Evolutionary conservation across 352 stramenopile species (phyloP).

Genomic region (Phytophthora nicotianae): DNA sequence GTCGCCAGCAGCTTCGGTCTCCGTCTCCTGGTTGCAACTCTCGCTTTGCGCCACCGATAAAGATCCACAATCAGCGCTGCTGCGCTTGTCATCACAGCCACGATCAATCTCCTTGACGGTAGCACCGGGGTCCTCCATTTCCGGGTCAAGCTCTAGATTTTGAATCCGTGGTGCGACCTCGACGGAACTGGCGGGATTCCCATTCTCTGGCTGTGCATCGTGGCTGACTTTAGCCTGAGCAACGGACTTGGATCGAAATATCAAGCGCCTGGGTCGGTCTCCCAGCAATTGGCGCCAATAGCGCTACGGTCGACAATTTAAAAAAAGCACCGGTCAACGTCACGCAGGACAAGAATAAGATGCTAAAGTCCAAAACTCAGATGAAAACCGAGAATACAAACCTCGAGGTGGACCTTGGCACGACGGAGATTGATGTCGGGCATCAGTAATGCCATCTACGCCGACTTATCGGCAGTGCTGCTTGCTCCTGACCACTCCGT

Average conservation of each 20-base stretch:
- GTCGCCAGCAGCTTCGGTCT: slow-evolving; percentile 8
- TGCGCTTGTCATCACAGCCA: not conserved
- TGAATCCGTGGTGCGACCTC: slow-evolving; percentile 17
- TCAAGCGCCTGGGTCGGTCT: slow-evolving; percentile 16
- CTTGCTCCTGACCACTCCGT: slow-evolving; percentile 4
- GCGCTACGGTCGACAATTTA: slow-evolving; percentile 29
- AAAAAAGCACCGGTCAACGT: not conserved
- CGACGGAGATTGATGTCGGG: slow-evolving; percentile 73
- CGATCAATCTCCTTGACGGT: slow-evolving; percentile 1
- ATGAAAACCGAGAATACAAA: slow-evolving; percentile 24
- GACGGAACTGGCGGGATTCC: slow-evolving; percentile 7
- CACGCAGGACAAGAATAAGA: slow-evolving; percentile 9
- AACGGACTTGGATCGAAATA: slow-evolving; percentile 35
- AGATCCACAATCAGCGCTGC: slow-evolving; percentile 18
- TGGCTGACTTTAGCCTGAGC: slow-evolving; percentile 14
- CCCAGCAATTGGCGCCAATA: slow-evolving; percentile 50
- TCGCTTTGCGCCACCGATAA: slow-evolving; percentile 6
- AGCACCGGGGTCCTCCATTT: slow-evolving; percentile 13
- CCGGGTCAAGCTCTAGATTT: slow-evolving; percentile 29
- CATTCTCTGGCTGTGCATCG: slow-evolving; percentile 11
- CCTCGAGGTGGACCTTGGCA: slow-evolving; percentile 60
- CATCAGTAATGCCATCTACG: slow-evolving; percentile 63
- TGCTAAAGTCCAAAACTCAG: not conserved
- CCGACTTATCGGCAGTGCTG: slow-evolving; percentile 16
- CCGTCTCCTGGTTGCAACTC: slow-evolving; percentile 22